Conservation (phyloP, 257 asterid genomes). For the Ligustrum vulgare region DNA sequence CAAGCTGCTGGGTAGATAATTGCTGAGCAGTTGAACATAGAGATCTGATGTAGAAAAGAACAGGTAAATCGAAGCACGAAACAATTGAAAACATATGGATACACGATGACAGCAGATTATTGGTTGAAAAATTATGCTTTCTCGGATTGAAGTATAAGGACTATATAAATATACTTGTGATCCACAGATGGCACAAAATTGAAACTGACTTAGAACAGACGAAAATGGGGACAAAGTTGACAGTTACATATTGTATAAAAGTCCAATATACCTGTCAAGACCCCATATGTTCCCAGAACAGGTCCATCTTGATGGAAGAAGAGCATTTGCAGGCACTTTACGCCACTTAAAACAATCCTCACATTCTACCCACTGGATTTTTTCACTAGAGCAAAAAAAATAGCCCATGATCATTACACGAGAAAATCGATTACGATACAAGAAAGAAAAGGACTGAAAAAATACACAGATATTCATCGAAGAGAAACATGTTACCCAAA, state of each 20-base stretch:
- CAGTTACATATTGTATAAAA: constrained; percentile 4
- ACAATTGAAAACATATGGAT: neutral
- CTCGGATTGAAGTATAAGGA: neutral
- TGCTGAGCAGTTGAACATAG: constrained; percentile 43
- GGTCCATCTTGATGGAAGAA: constrained; percentile 74
- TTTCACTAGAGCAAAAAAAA: constrained; percentile 40
- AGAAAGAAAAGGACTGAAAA: neutral
- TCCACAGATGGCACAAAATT: neutral
- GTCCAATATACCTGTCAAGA: constrained; percentile 55
- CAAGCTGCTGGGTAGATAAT: constrained; percentile 32
- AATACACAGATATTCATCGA: constrained; percentile 13
- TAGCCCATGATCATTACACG: constrained; percentile 12
- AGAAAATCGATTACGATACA: constrained; percentile 9
- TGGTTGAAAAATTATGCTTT: neutral
- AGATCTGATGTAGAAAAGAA: constrained; percentile 35
- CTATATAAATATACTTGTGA: neutral
- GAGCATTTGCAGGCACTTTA: constrained; percentile 69
- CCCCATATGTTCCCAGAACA: constrained; percentile 74
- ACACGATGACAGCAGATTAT: neutral
- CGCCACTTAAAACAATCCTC: constrained; percentile 97
- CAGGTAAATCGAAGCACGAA: neutral
- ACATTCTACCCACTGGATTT: constrained; percentile 82
- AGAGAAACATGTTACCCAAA: constrained; percentile 55
- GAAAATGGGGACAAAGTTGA: neutral
- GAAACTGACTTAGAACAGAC: neutral